phyloP scores from a whole-genome alignment of 139 green algal species.

The Chlamydomonas sp. region DNA sequence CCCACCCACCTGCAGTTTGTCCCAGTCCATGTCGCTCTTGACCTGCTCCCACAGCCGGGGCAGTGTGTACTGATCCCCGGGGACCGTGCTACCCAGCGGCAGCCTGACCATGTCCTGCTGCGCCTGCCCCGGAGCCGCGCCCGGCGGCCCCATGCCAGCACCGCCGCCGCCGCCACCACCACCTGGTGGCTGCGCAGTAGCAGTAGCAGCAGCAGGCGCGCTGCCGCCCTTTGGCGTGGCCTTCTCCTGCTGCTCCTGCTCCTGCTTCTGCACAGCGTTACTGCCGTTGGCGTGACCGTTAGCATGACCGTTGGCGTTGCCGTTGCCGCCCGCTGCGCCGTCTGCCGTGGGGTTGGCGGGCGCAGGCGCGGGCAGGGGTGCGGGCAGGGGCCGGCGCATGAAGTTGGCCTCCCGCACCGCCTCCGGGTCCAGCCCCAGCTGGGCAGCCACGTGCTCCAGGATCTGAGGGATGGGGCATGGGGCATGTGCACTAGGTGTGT shows the following conservation, averaged over 20 bases:
- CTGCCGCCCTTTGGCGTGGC: not conserved
- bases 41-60: slow-evolving; percentile 54
- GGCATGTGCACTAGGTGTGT: too few relatives aligned
- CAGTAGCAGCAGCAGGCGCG: not conserved
- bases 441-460: slow-evolving; percentile 58
- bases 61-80: slow-evolving; percentile 47
- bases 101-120: not conserved
- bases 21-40: slow-evolving; percentile 6
- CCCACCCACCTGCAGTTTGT: not conserved
- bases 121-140: not conserved
- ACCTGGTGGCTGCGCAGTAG: too few relatives aligned
- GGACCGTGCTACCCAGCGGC: slow-evolving; percentile 16
- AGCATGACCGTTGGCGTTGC: not conserved
- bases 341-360: not conserved
- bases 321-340: not conserved
- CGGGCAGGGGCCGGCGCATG: not conserved
- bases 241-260: not conserved
- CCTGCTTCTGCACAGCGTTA: not conserved
- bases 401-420: slow-evolving; percentile 10
- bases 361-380: not conserved
- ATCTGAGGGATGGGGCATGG: slow-evolving; percentile 46
- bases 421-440: slow-evolving; percentile 41
- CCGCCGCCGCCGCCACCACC: not conserved
- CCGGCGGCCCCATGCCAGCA: not conserved
- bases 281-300: not conserved